Conservation (phyloP, 805 yeast species). For the Suhomyces sp. region DNA sequence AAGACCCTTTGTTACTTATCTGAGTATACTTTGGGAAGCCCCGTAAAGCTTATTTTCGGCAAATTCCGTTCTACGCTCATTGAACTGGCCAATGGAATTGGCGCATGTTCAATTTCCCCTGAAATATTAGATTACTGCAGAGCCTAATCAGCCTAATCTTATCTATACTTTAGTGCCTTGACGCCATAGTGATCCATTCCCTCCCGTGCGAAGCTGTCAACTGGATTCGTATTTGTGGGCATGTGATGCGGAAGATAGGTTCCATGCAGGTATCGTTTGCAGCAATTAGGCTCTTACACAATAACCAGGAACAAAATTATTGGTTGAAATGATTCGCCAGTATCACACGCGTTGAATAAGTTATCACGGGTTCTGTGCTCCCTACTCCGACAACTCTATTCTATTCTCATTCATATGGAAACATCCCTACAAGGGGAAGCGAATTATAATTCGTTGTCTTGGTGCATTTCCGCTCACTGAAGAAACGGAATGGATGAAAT, state of each 20-base stretch:
- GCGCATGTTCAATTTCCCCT: neutral
- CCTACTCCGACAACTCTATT: neutral
- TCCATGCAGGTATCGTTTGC: neutral
- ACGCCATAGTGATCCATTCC: neutral
- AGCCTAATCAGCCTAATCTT: neutral
- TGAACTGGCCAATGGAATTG: neutral
- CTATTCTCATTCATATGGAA: neutral
- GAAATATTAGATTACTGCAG: neutral
- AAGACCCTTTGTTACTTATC: neutral
- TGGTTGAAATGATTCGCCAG: neutral
- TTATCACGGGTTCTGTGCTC: neutral
- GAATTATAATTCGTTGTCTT: neutral
- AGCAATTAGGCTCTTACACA: neutral
- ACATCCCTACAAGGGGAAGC: neutral
- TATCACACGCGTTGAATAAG: neutral
- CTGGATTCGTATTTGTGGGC: neutral
- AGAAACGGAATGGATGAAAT: no score
- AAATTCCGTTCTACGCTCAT: neutral
- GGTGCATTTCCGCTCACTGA: neutral
- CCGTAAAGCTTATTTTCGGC: neutral
- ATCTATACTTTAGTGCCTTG: neutral
- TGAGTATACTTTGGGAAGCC: neutral
- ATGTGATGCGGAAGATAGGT: neutral
- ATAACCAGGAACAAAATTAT: neutral
- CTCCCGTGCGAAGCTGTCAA: neutral